These are phyloP conservation scores for Linum usitatissimum DNA, from an alignment of 345 rosid species.

Conservation along the genomic window DNA sequence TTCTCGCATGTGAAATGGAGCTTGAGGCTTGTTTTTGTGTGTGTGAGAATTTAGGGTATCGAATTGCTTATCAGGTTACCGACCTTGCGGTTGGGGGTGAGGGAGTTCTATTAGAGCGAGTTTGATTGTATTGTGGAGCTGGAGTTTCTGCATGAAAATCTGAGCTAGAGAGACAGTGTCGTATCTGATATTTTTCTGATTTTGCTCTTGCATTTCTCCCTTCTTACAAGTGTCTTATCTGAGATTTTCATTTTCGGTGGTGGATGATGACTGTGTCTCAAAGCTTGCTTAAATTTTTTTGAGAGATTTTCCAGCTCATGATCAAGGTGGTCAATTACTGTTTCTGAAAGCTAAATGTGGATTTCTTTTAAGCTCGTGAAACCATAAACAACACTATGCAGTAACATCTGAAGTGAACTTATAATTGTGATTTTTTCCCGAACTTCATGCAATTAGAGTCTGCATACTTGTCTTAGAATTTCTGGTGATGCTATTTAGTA, in stretches of 20 bases:
- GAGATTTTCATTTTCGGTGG: not conserved
- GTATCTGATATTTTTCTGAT: not conserved
- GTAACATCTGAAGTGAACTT: not conserved
- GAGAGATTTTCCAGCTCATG: not conserved
- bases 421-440: not conserved
- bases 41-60: not conserved
- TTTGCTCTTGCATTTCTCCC: not conserved
- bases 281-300: not conserved
- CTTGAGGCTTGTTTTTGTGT: not conserved
- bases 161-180: not conserved
- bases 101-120: not conserved
- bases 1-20: conserved; percentile 3
- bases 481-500: not conserved
- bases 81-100: not conserved
- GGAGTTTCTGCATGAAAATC: not conserved
- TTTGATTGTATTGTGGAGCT: not conserved
- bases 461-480: too few species aligned
- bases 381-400: not conserved
- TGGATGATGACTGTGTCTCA: not conserved
- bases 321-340: not conserved
- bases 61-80: not conserved
- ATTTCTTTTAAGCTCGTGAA: not conserved
- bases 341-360: too few species aligned
- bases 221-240: not conserved
- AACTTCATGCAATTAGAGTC: not conserved